Evolutionary conservation across 768 basidiomycete species (phyloP).

Genomic region (Pleurotus djamor): DNA sequence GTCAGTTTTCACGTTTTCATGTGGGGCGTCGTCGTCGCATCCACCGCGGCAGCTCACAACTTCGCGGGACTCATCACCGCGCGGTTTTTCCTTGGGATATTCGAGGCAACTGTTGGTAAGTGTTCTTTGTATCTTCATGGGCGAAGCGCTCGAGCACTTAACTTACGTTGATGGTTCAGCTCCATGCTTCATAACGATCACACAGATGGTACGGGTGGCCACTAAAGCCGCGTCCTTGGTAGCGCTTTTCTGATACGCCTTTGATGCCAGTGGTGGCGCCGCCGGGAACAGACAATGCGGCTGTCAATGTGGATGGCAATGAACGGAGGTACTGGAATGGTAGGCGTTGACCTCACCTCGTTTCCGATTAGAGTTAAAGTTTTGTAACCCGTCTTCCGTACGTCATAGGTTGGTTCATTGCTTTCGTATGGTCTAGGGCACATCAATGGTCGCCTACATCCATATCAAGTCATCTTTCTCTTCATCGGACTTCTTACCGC

Average conservation of each 20-base stretch:
- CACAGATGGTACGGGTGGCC: conserved; percentile 28
- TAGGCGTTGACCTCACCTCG: conserved; percentile 10
- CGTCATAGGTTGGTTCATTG: conserved; percentile 35
- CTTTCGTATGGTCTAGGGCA: conserved; percentile 39
- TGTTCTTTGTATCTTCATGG: background rate
- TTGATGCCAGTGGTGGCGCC: conserved; percentile 37
- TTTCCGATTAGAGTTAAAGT: background rate
- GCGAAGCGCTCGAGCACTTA: no score
- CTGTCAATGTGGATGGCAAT: conserved; percentile 39
- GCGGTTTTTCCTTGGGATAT: conserved; percentile 42
- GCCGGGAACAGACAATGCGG: conserved; percentile 43
- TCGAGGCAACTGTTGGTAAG: conserved; percentile 44
- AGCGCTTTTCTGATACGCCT: background rate
- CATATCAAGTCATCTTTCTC: conserved; percentile 47
- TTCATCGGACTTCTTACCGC: conserved; percentile 41
- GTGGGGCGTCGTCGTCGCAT: conserved; percentile 38
- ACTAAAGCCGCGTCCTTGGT: background rate
- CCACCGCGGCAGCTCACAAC: conserved; percentile 32
- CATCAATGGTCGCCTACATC: conserved; percentile 29
- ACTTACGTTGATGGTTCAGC: conserved; percentile 17
- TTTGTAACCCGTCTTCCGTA: no score
- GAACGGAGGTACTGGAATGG: conserved; percentile 39
- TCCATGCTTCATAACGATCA: conserved; percentile 47
- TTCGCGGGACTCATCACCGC: conserved; percentile 37
- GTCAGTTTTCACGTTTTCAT: conserved; percentile 36